These are phyloP conservation scores for Arthrobotrys sphaeroides DNA, from an alignment of 2,329 filamentous ascomycete species.

Conservation along the genomic window DNA sequence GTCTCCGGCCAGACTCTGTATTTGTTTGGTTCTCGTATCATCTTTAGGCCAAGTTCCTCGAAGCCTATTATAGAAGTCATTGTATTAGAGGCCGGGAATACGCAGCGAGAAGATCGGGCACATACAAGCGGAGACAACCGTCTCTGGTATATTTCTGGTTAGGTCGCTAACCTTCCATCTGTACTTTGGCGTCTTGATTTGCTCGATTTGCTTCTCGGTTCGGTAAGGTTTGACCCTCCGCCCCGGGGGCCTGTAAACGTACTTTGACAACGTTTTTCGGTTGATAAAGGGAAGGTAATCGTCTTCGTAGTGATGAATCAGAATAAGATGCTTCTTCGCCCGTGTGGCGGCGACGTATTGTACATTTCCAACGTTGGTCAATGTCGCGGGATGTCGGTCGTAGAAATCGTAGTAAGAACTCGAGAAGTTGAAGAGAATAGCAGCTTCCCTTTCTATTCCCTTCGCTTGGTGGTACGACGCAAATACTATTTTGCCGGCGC, in stretches of 20 bases:
- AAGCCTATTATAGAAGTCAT: slow-evolving; percentile 24
- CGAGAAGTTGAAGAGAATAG: slow-evolving; percentile 52
- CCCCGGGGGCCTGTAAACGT: slow-evolving; percentile 28
- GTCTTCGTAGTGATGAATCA: slow-evolving; percentile 40
- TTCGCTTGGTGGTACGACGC: slow-evolving; percentile 55
- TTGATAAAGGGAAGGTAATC: slow-evolving; percentile 47
- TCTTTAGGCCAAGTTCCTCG: slow-evolving; percentile 31
- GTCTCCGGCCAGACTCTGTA: slow-evolving; percentile 19
- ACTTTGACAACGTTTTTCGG: slow-evolving; percentile 27
- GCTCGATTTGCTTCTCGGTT: slow-evolving; percentile 26
- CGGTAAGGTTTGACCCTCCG: slow-evolving; percentile 16
- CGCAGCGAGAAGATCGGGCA: not conserved
- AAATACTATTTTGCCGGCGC: slow-evolving; percentile 46
- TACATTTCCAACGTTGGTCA: slow-evolving; percentile 32
- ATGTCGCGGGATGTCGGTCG: slow-evolving; percentile 25
- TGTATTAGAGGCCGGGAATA: not conserved
- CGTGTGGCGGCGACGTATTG: slow-evolving; percentile 54
- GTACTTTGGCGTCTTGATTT: slow-evolving; percentile 27
- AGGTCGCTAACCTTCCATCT: slow-evolving; percentile 46
- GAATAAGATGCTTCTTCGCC: slow-evolving; percentile 46
- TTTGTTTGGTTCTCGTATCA: slow-evolving; percentile 18
- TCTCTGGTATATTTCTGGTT: slow-evolving; percentile 45
- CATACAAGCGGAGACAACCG: slow-evolving; percentile 45
- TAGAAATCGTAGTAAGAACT: slow-evolving; percentile 50
- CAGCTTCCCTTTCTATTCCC: slow-evolving; percentile 55